phyloP scores from a whole-genome alignment of 129 eudicot species.

The Oenanthe sinensis region DNA sequence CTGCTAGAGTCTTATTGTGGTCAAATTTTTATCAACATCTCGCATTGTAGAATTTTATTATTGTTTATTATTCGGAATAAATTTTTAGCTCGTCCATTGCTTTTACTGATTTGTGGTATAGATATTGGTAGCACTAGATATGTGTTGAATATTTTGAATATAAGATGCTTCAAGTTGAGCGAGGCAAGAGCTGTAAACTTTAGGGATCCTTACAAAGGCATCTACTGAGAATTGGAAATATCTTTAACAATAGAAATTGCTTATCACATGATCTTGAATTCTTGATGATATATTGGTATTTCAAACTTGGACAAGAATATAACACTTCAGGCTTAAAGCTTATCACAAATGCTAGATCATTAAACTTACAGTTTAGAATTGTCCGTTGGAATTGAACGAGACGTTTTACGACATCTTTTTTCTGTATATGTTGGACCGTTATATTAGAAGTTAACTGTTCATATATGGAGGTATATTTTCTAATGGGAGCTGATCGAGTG shows the following conservation, averaged over 20 bases:
- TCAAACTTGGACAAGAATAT: neutral
- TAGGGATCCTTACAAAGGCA: neutral
- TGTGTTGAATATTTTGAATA: neutral
- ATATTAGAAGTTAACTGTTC: neutral
- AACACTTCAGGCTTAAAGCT: neutral
- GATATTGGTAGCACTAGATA: neutral
- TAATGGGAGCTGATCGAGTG: too few relatives aligned
- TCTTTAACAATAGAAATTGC: neutral
- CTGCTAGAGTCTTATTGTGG: neutral
- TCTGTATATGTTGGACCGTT: neutral
- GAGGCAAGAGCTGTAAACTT: neutral
- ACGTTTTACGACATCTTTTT: neutral
- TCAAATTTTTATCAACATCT: neutral
- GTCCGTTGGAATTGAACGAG: neutral
- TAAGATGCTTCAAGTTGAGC: neutral
- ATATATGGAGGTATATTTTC: neutral
- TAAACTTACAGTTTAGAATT: neutral
- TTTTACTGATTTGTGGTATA: neutral
- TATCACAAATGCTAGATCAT: neutral
- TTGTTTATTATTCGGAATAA: neutral
- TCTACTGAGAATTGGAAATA: neutral
- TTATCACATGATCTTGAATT: neutral
- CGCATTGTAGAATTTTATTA: neutral
- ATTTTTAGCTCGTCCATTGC: neutral
- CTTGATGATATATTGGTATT: neutral